These are phyloP conservation scores for Glomus cerebriforme DNA, from an alignment of 192 early-diverging fungal species.

Conservation along the genomic window DNA sequence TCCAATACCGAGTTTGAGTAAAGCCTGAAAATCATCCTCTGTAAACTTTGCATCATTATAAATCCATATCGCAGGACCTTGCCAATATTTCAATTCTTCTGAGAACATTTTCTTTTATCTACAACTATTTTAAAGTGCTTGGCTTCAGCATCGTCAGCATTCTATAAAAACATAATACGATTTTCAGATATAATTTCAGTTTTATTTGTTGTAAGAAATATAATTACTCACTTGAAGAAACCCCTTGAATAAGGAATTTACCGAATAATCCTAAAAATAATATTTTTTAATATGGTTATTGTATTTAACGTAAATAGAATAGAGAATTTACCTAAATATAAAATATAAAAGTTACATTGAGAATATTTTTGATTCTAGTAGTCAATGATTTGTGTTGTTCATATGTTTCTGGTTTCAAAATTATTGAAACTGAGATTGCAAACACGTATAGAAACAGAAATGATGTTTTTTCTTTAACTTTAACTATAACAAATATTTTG, in stretches of 20 bases:
- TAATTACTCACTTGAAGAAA: background rate
- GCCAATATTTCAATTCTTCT: constrained; percentile 25
- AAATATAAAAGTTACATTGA: background rate
- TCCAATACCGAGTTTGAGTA: constrained; percentile 32
- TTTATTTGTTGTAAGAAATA: no score
- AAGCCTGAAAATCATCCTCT: constrained; percentile 19
- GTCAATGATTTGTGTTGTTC: no score
- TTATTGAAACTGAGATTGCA: no score
- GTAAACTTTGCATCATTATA: constrained; percentile 35
- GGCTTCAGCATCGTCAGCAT: background rate
- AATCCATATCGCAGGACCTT: constrained; percentile 29
- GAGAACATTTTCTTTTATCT: constrained; percentile 23
- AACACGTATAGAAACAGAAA: no score
- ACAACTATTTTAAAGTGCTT: background rate
- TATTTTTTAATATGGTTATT: no score
- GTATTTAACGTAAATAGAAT: background rate
- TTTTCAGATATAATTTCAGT: no score
- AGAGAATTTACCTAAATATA: no score
- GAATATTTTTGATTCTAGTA: no score
- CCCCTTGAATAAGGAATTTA: background rate
- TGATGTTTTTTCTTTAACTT: no score
- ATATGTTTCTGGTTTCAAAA: no score
- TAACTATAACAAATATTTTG: no score
- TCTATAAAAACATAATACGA: background rate
- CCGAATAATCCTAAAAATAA: background rate